Evolutionary conservation across 2,329 filamentous ascomycete genomes (phyloP), one percentile per base, ranked within the genome.

Genomic region (Plectosphaerella sp.): DNA sequence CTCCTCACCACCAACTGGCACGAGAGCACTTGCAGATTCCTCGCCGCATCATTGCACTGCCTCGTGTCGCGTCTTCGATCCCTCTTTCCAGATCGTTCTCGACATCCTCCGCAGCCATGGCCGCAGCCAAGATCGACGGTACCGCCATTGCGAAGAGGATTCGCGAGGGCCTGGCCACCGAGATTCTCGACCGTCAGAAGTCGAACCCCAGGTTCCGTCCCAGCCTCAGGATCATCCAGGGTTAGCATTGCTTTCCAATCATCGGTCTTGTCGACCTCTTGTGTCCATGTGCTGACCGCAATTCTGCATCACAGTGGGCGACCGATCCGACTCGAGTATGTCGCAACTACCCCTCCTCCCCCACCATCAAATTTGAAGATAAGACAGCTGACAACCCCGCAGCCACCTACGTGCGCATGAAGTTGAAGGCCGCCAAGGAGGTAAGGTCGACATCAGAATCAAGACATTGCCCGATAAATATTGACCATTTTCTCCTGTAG

Each of bases 391-490:
- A 68, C 62, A 57, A 54, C 53, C 52, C 57, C 54, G 52, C 64
- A 93, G 89, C 87, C 65, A 97, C 93, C 49, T 99, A 99, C 88
- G 93, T 99, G 73, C 92, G 92, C 74, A 99, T 99, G 94, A 99
- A 99, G 78, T 77, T 97, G 66, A 99, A 97, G 81, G 94, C 94
- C 59, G 94, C 94, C 53, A 79, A 89, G 69, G 94, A 97, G 81
- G 89, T 91, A 76, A 10, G 61, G 47, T 46, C 14, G 37, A 37
- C 45, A 37, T 9, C 47, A 22, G 22, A 48, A n/a, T 8, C 15
- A 9, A 22, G 12, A 22, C 8, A 25, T 47, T 14, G 47, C 42
- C 48, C 11, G 50, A 41, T 10, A 18, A 12, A 25, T 45, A 20
- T 35, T 54, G 10, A 51, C 43, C 14, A 14, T n/a, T 14, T 45